Evolutionary conservation across 148 eudicot genomes (phyloP).

Genomic region (Camellia granthamiana): DNA sequence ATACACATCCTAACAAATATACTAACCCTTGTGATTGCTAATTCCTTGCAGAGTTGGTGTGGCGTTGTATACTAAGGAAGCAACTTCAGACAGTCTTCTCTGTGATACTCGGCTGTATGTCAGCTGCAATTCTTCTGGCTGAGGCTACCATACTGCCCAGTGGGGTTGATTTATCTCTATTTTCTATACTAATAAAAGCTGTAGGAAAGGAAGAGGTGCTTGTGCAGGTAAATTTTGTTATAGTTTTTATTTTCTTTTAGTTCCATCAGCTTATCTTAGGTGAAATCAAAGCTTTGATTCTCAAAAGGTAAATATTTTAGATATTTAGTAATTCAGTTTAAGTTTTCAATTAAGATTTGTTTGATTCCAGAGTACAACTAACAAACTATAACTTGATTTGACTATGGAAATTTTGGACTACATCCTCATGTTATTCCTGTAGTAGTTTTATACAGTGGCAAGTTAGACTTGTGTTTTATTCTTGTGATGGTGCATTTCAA

Average conservation of each 20-base stretch:
- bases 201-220: constrained; percentile 58
- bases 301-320: background rate
- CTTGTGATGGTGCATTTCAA: background rate
- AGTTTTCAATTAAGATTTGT: background rate
- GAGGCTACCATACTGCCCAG: constrained; percentile 86
- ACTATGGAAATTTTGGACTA: background rate
- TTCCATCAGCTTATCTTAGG: background rate
- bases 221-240: constrained; percentile 63
- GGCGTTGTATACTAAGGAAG: constrained; percentile 76
- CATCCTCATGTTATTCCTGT: background rate
- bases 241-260: background rate
- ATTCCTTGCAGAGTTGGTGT: constrained; percentile 59
- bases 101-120: constrained; percentile 75
- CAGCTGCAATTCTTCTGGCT: constrained; percentile 90
- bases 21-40: background rate
- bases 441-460: background rate
- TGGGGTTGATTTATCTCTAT: constrained; percentile 81
- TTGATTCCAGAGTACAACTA: background rate
- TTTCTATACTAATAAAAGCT: constrained; percentile 70
- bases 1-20: background rate
- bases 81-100: constrained; percentile 67
- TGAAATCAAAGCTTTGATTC: background rate
- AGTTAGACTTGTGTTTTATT: background rate
- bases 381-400: background rate
- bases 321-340: background rate